Conservation (phyloP, 2,329 filamentous ascomycete species). For the Helotiales sp. region DNA sequence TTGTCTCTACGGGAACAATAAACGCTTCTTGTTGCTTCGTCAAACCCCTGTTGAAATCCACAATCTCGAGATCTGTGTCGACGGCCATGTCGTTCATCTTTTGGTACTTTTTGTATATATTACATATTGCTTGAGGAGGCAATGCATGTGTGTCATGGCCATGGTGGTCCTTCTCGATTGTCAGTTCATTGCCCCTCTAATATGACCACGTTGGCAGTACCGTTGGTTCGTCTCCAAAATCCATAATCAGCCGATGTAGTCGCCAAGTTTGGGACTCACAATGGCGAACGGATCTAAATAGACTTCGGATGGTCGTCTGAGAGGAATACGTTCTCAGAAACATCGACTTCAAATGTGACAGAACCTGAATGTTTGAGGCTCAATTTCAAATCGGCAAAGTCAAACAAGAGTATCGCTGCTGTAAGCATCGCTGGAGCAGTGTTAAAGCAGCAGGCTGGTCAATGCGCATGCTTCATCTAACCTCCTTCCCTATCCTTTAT, state of each 20-base stretch:
- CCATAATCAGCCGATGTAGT: not conserved
- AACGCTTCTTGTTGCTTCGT: constrained; percentile 28
- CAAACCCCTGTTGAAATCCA: constrained; percentile 34
- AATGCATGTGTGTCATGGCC: constrained; percentile 35
- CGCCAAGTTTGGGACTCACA: too few relatives aligned
- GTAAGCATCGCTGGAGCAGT: too few relatives aligned
- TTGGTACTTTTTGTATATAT: constrained; percentile 36
- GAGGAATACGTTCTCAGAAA: constrained; percentile 2
- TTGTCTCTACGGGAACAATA: constrained; percentile 23
- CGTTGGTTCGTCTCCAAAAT: not conserved
- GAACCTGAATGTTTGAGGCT: too few relatives aligned
- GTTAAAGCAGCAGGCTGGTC: too few relatives aligned
- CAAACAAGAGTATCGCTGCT: too few relatives aligned
- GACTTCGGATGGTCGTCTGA: too few relatives aligned
- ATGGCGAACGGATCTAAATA: too few relatives aligned
- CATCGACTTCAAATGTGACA: too few relatives aligned
- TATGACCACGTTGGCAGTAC: not conserved
- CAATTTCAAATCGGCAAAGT: too few relatives aligned
- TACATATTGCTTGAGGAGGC: constrained; percentile 34
- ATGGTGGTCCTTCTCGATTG: constrained; percentile 19
- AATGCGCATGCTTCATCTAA: too few relatives aligned
- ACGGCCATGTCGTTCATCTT: constrained; percentile 29
- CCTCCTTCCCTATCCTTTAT: too few relatives aligned
- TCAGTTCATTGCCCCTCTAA: not conserved
- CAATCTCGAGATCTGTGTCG: constrained; percentile 28